Conservation (phyloP, 2,329 filamentous ascomycete genomes). For the Aschersonia sp. region DNA sequence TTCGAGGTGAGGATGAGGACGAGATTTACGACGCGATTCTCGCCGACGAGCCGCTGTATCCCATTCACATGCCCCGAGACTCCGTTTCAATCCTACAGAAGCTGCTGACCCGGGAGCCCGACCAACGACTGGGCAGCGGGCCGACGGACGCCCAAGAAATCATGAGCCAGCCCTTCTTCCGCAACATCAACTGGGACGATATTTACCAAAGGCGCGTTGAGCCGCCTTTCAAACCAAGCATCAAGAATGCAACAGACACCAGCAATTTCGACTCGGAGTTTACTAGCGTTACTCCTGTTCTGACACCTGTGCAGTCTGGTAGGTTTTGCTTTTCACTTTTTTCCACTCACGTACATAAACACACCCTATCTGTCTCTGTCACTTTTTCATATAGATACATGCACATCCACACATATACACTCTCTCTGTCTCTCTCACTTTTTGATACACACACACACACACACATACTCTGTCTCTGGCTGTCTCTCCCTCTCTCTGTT, state of each 20-base stretch:
- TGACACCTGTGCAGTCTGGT: slow-evolving; percentile 96
- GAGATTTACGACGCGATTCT: slow-evolving; percentile 99
- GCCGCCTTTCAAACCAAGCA: slow-evolving; percentile 78
- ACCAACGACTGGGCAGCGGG: slow-evolving; percentile 81
- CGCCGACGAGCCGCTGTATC: slow-evolving; percentile 91
- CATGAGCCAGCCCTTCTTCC: slow-evolving; percentile 98
- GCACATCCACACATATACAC: too few species aligned
- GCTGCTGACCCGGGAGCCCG: slow-evolving; percentile 86
- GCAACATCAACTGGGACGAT: slow-evolving; percentile 97
- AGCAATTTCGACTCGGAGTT: slow-evolving; percentile 99
- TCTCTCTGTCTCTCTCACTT: too few species aligned
- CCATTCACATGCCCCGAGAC: slow-evolving; percentile 96
- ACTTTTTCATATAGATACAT: too few species aligned
- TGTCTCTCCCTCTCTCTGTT: too few species aligned
- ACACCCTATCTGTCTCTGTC: too few species aligned
- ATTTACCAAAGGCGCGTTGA: slow-evolving; percentile 89
- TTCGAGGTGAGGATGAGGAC: slow-evolving; percentile 97
- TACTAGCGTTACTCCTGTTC: slow-evolving; percentile 91
- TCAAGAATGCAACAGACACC: slow-evolving; percentile 91
- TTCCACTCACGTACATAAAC: too few species aligned
- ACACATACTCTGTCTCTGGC: too few species aligned
- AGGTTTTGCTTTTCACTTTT: slow-evolving; percentile 25
- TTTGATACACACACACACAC: too few species aligned
- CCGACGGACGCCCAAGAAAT: slow-evolving; percentile 96
- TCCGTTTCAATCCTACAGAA: slow-evolving; percentile 97